Base-by-base conservation (phyloP, 83 land plant genomes). In the Isoetes engelmannii region DNA sequence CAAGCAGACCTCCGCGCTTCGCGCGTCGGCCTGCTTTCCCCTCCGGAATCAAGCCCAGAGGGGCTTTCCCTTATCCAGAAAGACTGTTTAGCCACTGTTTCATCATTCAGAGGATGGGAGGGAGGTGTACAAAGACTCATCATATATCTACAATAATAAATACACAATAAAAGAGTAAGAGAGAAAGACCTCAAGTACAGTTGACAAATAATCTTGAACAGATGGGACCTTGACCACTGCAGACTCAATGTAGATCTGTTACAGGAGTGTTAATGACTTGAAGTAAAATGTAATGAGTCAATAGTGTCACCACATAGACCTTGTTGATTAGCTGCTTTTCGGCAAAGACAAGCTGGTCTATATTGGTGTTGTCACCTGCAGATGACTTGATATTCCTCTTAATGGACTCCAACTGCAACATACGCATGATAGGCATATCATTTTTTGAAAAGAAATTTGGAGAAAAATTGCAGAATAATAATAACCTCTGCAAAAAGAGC, bases 151-250 rank as follows among this genome's bases (percentile, higher is more conserved):
- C 54, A 10, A 51, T 51, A 51, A 51, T n/a, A 12, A 15, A 12
- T 51, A 51, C 15, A 10, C 15, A 3, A 51, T 51, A 51, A 51
- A n/a, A 51, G 54, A 51, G 54, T 51, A 15, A 1, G 15, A 28
- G 37, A 15, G 1, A 15, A 10, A 41, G 78, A 92, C 98, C 89
- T 92, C 95, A 73, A 89, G 76, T n/a, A 92, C 70, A 45, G 92
- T 92, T 67, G 75, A 77, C 51, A 92, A 62, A 69, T 85, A 92
- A 43, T 92, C 95, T 64, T 87, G 65, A 63, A 92, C 98, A 47
- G 89, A 87, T 53, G 95, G 92, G 64, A 89, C 74, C 74, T 92
- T 92, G n/a, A 89, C 98, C 72, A 84, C 85, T 47, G 92, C 98
- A 49, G 98, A 89, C 6, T 89, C 92, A 49, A 74, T 89, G 69